A percentile compares a stretch with the other conserved stretches of the same genome.
phyloP scores from a whole-genome alignment of 441 rosid species.

The Aquilaria agallochum region DNA sequence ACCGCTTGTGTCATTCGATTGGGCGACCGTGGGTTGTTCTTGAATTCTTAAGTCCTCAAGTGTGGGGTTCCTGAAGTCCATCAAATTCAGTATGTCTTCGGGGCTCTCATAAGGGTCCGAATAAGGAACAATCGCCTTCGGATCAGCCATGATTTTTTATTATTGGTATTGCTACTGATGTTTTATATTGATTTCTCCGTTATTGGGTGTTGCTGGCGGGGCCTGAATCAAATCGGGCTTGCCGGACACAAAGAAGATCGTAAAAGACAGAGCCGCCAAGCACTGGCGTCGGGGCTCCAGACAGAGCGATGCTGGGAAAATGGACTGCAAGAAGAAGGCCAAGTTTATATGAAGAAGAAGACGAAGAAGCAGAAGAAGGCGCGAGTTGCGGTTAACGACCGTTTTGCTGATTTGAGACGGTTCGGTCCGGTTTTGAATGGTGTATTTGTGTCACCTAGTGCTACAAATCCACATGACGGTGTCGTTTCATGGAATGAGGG shows the following conservation, averaged over 20 bases:
- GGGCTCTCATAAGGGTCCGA: slow-evolving; percentile 27
- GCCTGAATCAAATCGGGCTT: too few species aligned
- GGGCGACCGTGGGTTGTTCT: slow-evolving; percentile 3
- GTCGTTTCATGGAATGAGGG: too few species aligned
- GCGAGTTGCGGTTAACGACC: slow-evolving; percentile 44
- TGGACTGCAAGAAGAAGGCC: background rate
- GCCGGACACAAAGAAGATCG: too few species aligned
- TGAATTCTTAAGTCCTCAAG: slow-evolving; percentile 16
- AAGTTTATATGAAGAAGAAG: background rate
- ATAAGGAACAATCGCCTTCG: slow-evolving; percentile 20
- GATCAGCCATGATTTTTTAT: slow-evolving; percentile 35
- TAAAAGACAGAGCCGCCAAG: slow-evolving; percentile 13
- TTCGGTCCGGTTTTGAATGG: too few species aligned
- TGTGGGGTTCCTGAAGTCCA: slow-evolving; percentile 14
- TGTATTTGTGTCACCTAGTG: too few species aligned
- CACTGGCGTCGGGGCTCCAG: slow-evolving; percentile 30
- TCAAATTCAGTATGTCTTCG: slow-evolving; percentile 24
- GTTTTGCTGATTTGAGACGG: slow-evolving; percentile 9
- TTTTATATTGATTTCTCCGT: too few species aligned
- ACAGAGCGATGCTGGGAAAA: background rate
- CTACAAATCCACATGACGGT: too few species aligned
- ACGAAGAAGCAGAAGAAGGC: slow-evolving; percentile 13
- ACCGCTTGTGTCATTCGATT: background rate
- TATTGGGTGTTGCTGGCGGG: too few species aligned
- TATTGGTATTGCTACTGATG: too few species aligned